These are phyloP conservation scores for Apiotrichum gracile DNA, from an alignment of 1,284 basidiomycete species.

Conservation along the genomic window DNA sequence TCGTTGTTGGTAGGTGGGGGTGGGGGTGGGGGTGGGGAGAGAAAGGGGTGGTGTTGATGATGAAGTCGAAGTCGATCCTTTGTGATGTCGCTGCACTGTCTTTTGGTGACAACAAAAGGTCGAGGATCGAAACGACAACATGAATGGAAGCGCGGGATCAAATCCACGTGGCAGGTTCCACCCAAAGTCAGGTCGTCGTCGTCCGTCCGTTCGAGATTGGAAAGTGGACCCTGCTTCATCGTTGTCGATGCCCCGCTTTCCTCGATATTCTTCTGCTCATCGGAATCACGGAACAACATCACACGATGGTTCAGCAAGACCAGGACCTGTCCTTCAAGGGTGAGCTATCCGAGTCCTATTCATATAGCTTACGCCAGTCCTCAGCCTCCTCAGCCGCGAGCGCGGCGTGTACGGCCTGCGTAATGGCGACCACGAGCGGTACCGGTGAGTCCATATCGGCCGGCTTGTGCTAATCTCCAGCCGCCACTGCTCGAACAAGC, in stretches of 20 bases:
- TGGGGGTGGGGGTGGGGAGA: background rate
- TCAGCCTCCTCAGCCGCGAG: slow-evolving; percentile 62
- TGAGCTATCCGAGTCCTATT: background rate
- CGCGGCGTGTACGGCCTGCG: slow-evolving; percentile 84
- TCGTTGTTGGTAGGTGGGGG: background rate
- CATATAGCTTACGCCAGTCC: slow-evolving; percentile 22
- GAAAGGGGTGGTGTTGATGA: background rate
- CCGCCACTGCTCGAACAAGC: slow-evolving; percentile 83
- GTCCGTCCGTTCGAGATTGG: too few relatives aligned
- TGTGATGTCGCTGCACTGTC: too few relatives aligned
- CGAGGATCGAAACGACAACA: too few relatives aligned
- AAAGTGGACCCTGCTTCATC: too few relatives aligned
- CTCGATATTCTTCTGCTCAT: background rate
- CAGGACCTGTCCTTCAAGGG: slow-evolving; percentile 37
- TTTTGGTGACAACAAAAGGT: too few relatives aligned
- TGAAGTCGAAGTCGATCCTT: too few relatives aligned
- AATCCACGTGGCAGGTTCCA: too few relatives aligned
- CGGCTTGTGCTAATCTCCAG: slow-evolving; percentile 46
- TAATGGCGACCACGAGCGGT: slow-evolving; percentile 78
- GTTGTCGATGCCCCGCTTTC: background rate
- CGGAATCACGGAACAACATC: background rate
- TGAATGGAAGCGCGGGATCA: too few relatives aligned
- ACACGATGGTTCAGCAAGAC: background rate
- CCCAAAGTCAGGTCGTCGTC: too few relatives aligned
- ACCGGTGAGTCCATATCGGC: slow-evolving; percentile 55